Base-by-base conservation (phyloP, 2,329 filamentous ascomycete genomes). In the Emericellopsis cladophorae region DNA sequence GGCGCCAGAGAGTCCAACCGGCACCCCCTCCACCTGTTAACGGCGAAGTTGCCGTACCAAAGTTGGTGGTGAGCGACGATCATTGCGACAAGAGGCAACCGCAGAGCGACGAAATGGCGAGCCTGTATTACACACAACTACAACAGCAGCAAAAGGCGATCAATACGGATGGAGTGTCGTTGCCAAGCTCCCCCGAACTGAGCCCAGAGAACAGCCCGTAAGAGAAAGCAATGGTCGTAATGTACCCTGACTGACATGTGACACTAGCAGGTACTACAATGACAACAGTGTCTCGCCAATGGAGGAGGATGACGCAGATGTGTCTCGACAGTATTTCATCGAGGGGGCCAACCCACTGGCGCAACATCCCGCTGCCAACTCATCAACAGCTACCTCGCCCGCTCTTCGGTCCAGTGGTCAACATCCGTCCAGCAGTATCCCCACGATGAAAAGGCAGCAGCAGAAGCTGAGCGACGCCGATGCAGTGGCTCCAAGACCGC, bases 371-470 rank as follows among this genome's bases (percentile, higher is more conserved):
- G 26, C 32, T 21, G 18, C 18, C 18, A 5, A 3, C 18, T 21
- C 18, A 3, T 5, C 18, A 21, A 21, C 18, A 21, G 18, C 18
- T 4, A 3, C 18, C 18, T 4, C 18, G 18, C 18, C 18, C 18
- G 12, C 23, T n/a, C 48, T 34, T 24, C 44, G 32, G 36, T 42
- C 40, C 31, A 44, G 35, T 40, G 38, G 12, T 24, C 55, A 48
- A 29, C 50, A 52, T 31, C 43, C 48, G 39, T 59, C 56, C 38
- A 67, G 59, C 46, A 70, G 65, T 43, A 73, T 75, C 40, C 67
- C 70, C 18, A 66, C 58, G 50, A 65, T 74, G 64, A 71, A 70
- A 33, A 67, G 67, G 36, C 66, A 72, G 44, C 67, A 65, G 31
- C 61, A 65, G 24, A 64, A 66, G 49, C 62, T 64, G 41, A 63